Evolutionary conservation across 106 monocot genomes (phyloP).

Genomic region (Dioscorea alata): DNA sequence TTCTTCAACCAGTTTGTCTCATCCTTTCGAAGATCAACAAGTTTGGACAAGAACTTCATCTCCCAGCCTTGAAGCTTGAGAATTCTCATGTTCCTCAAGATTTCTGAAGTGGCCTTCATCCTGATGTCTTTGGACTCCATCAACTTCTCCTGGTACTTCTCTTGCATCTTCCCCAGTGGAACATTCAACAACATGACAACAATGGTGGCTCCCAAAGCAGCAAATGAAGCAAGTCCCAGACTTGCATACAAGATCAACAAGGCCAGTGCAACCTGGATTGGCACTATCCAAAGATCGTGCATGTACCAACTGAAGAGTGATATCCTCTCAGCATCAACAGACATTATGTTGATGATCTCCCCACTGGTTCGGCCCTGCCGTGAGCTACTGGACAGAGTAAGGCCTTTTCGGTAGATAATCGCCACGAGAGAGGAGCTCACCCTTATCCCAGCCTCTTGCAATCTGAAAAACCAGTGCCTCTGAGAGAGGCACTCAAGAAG

Average conservation of each 20-base stretch:
- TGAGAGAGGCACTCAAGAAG: conserved; percentile 67
- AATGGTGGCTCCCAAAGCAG: conserved; percentile 61
- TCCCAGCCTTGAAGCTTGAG: conserved; percentile 97
- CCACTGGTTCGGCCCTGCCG: conserved; percentile 64
- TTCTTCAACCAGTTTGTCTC: conserved; percentile 76
- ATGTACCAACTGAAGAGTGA: conserved; percentile 75
- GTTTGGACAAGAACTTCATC: conserved; percentile 86
- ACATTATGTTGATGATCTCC: conserved; percentile 90
- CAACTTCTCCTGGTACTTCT: conserved; percentile 68
- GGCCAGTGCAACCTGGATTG: conserved; percentile 63
- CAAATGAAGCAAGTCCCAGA: conserved; percentile 70
- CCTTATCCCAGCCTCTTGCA: conserved; percentile 53
- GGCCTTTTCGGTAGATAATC: conserved; percentile 73
- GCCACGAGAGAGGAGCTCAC: conserved; percentile 55
- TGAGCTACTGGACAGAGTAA: conserved; percentile 53
- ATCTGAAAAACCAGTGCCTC: conserved; percentile 74
- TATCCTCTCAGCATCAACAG: conserved; percentile 71
- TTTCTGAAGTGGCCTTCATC: conserved; percentile 89
- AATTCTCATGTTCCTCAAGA: conserved; percentile 87
- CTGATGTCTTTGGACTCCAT: conserved; percentile 81
- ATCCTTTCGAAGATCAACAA: conserved; percentile 48
- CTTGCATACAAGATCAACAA: conserved; percentile 57
- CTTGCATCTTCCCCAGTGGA: conserved; percentile 61
- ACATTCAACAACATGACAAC: conserved; percentile 62
- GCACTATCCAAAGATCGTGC: conserved; percentile 79